Evolutionary conservation across 2,329 filamentous ascomycete genomes (phyloP).

Genomic region (Chaetomium sp.): DNA sequence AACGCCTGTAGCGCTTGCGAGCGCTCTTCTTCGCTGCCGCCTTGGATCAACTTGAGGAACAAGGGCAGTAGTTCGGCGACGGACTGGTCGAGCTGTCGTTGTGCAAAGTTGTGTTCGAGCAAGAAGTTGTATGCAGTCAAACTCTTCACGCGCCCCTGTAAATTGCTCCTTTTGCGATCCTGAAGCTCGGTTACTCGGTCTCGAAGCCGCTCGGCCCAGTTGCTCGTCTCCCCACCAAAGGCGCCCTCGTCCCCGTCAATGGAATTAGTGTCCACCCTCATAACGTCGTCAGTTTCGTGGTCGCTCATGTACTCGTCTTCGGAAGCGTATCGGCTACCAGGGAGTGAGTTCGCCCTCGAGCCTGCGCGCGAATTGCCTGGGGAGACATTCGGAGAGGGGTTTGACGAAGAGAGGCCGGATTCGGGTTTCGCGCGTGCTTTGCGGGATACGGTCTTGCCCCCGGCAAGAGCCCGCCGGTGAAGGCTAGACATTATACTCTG

Average conservation of each 20-base stretch:
- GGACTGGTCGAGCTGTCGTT: constrained; percentile 53
- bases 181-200: constrained; percentile 65
- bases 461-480: constrained; percentile 63
- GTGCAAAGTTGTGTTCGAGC: constrained; percentile 61
- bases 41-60: constrained; percentile 64
- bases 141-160: constrained; percentile 60
- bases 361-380: constrained; percentile 50
- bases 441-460: constrained; percentile 64
- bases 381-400: constrained; percentile 51
- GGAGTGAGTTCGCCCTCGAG: constrained; percentile 54
- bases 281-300: constrained; percentile 45
- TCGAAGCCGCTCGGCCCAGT: constrained; percentile 57
- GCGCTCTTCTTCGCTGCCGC: constrained; percentile 63
- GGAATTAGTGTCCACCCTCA: constrained; percentile 39
- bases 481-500: constrained; percentile 50
- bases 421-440: constrained; percentile 56
- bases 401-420: constrained; percentile 51
- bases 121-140: constrained; percentile 57
- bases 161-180: constrained; percentile 69
- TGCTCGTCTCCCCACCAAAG: constrained; percentile 36
- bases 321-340: constrained; percentile 55
- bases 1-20: constrained; percentile 66
- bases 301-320: constrained; percentile 54
- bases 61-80: constrained; percentile 57
- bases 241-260: constrained; percentile 63